These are phyloP conservation scores for Metarhizium robertsii DNA, from an alignment of 2,329 filamentous ascomycete species.

Conservation along the genomic window DNA sequence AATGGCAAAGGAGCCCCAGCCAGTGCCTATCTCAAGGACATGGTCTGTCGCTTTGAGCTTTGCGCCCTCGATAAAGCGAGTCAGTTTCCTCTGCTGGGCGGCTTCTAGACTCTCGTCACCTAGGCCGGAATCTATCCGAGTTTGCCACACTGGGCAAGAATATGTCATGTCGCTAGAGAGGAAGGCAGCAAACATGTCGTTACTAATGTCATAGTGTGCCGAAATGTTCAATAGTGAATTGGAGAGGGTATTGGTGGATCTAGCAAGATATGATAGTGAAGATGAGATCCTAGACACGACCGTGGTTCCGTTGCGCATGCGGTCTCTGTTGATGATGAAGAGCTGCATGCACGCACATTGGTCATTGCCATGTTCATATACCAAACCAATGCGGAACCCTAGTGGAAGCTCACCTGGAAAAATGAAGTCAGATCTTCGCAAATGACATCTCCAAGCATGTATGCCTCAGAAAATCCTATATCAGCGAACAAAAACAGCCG, in stretches of 20 bases:
- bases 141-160: constrained; percentile 57
- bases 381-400: background rate
- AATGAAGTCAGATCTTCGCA: constrained; percentile 59
- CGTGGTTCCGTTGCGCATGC: constrained; percentile 55
- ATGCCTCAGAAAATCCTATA: constrained; percentile 67
- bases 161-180: constrained; percentile 70
- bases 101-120: constrained; percentile 48
- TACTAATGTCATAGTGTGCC: constrained; percentile 68
- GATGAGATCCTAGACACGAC: constrained; percentile 49
- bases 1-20: constrained; percentile 68
- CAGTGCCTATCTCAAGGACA: constrained; percentile 66
- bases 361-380: background rate
- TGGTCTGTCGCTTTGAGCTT: constrained; percentile 56
- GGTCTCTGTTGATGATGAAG: constrained; percentile 59
- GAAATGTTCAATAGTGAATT: constrained; percentile 57
- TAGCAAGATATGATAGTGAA: constrained; percentile 47
- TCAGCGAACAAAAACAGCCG: constrained; percentile 60
- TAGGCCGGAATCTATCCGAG: background rate
- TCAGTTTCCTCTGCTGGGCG: constrained; percentile 59
- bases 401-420: constrained; percentile 43
- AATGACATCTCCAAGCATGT: constrained; percentile 63
- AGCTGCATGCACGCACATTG: constrained; percentile 32
- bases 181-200: constrained; percentile 67
- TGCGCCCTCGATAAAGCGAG: constrained; percentile 56
- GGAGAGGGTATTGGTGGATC: constrained; percentile 46